Evolutionary conservation across 371 early-diverging fungal genomes (phyloP), one percentile per base, ranked within the genome.

Genomic region (Rhizopus microsporus): DNA sequence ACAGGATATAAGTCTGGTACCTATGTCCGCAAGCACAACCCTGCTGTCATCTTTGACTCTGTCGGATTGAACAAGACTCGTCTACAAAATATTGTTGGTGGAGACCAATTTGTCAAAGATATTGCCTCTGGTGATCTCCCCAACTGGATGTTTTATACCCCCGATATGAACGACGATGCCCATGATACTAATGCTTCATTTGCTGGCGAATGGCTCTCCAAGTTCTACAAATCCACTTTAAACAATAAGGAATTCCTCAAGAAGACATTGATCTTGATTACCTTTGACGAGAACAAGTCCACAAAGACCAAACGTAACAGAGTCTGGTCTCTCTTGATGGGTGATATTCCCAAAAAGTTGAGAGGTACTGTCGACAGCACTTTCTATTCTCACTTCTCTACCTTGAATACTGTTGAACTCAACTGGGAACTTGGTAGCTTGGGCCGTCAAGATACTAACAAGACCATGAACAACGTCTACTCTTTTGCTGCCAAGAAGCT

Each of bases 401-500:
- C 73, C 37, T 54, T 88, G 15, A 73, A 78, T 43, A 83, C 83
- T 35, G 69, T 85, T 34, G 84, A 85, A 64, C 37, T 68, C 23
- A 80, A 80, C 72, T 88, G 83, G 84, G 83, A 76, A 37, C 72
- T 88, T 15, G 81, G 83, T n/a, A 75, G 68, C 61, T 59, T 86
- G 58, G 85, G 85, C 7, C 75, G 75, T 39, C 64, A 65, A 50
- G 86, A 86, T 54, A 57, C 68, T 8, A 65, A 74, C 60, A 60
- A 56, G 43, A 59, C 65, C 37, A 38, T 63, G 43, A 62, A 65
- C 37, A 80, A 78, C 39, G 74, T 78, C 31, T 78, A 70, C 46
- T 51, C 57, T 5, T 53, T 67, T 37, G 63, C 69, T 15, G 70
- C 77, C 40, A 62, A 66, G 45, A 54, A 49, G 3, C 40, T 71